Conservation (phyloP, 1,284 basidiomycete genomes). For the Moesziomyces sp. region DNA sequence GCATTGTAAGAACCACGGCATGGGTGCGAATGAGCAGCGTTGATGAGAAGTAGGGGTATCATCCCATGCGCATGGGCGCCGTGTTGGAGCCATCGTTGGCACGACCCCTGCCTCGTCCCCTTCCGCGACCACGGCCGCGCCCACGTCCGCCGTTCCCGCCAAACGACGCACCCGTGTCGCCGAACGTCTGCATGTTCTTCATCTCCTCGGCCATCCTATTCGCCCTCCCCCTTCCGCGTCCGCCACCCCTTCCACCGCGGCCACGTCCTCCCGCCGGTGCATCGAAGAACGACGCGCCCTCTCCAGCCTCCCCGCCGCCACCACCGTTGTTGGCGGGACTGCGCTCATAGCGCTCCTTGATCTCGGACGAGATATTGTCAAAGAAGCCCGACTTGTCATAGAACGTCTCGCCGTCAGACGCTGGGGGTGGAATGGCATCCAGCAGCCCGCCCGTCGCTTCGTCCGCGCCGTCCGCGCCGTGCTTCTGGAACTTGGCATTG, state of each 20-base stretch:
- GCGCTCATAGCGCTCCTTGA: slow-evolving; percentile 62
- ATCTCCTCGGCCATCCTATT: slow-evolving; percentile 59
- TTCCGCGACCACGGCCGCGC: slow-evolving; percentile 14
- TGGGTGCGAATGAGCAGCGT: no score
- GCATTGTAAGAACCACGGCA: no score
- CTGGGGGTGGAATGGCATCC: slow-evolving; percentile 59
- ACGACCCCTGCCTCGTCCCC: slow-evolving; percentile 20
- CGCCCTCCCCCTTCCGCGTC: slow-evolving; percentile 44
- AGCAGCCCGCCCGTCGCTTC: slow-evolving; percentile 25
- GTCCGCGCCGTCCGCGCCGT: slow-evolving; percentile 8
- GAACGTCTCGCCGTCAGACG: slow-evolving; percentile 41
- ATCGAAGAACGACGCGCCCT: slow-evolving; percentile 23
- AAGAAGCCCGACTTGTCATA: slow-evolving; percentile 67
- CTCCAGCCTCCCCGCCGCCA: slow-evolving; percentile 4
- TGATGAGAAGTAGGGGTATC: neutral
- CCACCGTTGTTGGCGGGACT: neutral
- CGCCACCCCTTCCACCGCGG: slow-evolving; percentile 38
- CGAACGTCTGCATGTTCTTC: slow-evolving; percentile 65
- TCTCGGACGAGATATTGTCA: slow-evolving; percentile 64
- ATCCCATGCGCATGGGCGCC: slow-evolving; percentile 29
- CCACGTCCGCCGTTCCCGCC: slow-evolving; percentile 11
- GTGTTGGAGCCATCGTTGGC: slow-evolving; percentile 13
- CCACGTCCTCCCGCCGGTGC: slow-evolving; percentile 23
- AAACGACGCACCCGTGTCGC: slow-evolving; percentile 46
- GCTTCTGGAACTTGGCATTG: slow-evolving; percentile 64